Base-by-base conservation (phyloP, 208 protist genomes). In the Crithidia sp. region DNA sequence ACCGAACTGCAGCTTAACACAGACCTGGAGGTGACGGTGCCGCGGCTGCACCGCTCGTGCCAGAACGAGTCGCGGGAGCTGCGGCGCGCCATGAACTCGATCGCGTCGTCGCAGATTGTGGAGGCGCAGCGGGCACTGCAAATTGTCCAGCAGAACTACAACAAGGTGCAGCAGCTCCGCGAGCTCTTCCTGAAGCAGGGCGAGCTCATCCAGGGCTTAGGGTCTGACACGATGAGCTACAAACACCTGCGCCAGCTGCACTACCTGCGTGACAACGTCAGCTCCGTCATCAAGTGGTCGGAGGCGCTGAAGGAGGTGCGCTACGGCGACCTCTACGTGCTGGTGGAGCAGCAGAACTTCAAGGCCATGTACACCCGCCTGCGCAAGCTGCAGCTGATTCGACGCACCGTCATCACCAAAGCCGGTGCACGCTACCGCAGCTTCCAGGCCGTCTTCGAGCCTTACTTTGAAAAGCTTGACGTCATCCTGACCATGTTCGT, bases 391-490 rank as follows among this genome's bases (percentile, higher is more conserved):
- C 92, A 95, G 77, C 62, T 67, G 3, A 95, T 97, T 67, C 88
- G 92, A 19, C 67, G 70, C 36, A 91, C 90, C 10, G 86, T 96
- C 19, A 87, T 88, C 69, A 81, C 80, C 13, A 88, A 88, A 60
- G 80, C 86, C 36, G 84, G 81, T 4, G 73, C 74, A 14, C 74
- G 90, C 59, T 91, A 90, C 65, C 76, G 72, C 16, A 87, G 69
- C 57, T 95, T 87, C 61, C 77, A 92, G 58, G 66, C 76, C 61
- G 79, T 91, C n/a, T 96, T 95, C 66, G 87, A 94, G 57, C 92
- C 92, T 10, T 96, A 94, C 79, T 96, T 96, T 82, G 79, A 87
- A 6, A 96, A 96, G 74, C 82, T 95, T 0, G 88, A 96, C 58
- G 78, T 81, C 0, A 85, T 95, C 16, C 72, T 90, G 12, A 74